phyloP scores from a whole-genome alignment of 2,329 filamentous ascomycete genomes.

The Trichoderma afroharzianum region DNA sequence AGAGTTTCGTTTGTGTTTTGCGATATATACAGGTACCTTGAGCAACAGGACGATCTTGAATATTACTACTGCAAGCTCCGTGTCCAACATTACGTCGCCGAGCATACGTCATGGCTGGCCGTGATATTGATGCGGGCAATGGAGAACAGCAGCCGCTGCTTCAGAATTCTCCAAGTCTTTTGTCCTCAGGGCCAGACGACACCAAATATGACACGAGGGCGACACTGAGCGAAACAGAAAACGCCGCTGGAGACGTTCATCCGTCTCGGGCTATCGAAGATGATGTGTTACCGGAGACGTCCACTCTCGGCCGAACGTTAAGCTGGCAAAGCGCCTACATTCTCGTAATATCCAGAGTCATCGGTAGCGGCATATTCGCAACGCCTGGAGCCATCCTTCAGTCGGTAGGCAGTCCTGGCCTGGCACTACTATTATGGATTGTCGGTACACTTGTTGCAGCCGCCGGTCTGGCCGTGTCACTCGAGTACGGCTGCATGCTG shows the following conservation, averaged over 20 bases:
- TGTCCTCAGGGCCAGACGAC: not conserved
- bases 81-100: not conserved
- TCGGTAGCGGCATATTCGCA: conserved; percentile 69
- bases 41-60: not conserved
- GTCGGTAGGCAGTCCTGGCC: conserved; percentile 62
- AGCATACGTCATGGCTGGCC: conserved; percentile 11
- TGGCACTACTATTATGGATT: conserved; percentile 61
- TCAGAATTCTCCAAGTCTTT: not conserved
- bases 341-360: conserved; percentile 64
- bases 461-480: conserved; percentile 56
- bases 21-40: not conserved
- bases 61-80: not conserved
- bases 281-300: conserved; percentile 57
- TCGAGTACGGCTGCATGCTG: conserved; percentile 69
- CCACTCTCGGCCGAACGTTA: conserved; percentile 55
- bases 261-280: conserved; percentile 45
- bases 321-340: conserved; percentile 63
- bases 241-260: not conserved
- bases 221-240: conserved; percentile 5
- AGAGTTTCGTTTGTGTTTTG: not conserved
- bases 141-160: conserved; percentile 13
- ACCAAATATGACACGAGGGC: conserved; percentile 11
- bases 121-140: not conserved
- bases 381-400: conserved; percentile 65
- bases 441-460: conserved; percentile 59